Conservation (phyloP, 2,329 filamentous ascomycete species). For the Pseudogymnoascus sp. region DNA sequence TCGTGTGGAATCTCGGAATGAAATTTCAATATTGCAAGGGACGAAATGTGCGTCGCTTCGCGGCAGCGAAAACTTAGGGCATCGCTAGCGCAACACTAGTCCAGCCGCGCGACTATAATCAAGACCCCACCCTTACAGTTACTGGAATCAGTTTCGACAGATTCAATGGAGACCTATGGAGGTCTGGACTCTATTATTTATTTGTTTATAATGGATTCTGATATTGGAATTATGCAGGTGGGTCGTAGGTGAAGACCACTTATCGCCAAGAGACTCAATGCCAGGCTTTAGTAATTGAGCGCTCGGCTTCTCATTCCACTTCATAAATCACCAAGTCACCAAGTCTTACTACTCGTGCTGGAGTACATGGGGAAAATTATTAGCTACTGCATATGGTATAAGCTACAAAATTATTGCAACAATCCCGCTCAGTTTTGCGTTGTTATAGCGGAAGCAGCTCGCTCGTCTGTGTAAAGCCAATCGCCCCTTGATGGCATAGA, state of each 20-base stretch:
- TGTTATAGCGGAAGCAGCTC: neutral
- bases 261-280: neutral
- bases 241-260: neutral
- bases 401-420: neutral
- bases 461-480: neutral
- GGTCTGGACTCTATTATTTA: neutral
- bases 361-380: neutral
- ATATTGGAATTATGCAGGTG: neutral
- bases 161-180: neutral
- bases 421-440: neutral
- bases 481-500: neutral
- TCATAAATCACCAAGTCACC: neutral
- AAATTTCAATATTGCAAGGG: conserved; percentile 9
- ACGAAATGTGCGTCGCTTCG: conserved; percentile 9
- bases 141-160: neutral
- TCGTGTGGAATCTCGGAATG: conserved; percentile 11
- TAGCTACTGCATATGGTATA: neutral
- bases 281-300: neutral
- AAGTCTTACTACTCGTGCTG: no score
- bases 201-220: neutral
- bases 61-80: conserved; percentile 8
- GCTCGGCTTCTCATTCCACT: neutral
- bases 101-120: conserved; percentile 4
- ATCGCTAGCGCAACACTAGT: neutral
- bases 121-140: neutral